Evolutionary conservation across 495 filamentous ascomycete genomes (phyloP).

Genomic region (Aspergillus bridgeri): DNA sequence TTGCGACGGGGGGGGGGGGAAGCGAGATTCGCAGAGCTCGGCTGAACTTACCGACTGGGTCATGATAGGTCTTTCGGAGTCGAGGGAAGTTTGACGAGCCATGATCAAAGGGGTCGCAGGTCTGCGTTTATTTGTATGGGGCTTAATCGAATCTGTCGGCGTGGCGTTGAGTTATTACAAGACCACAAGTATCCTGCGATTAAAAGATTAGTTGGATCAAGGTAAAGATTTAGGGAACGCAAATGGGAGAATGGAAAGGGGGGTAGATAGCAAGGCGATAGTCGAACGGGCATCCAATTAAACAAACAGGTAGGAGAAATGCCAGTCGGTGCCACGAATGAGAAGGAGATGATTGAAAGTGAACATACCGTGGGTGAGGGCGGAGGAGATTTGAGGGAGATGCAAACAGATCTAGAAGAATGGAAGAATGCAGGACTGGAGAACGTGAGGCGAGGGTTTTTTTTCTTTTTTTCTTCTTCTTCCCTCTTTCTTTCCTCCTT

Average conservation of each 20-base stretch:
- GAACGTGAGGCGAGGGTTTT: background rate
- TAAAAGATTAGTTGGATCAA: background rate
- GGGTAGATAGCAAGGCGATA: background rate
- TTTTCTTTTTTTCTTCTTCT: no score
- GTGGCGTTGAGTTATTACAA: background rate
- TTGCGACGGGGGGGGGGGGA: background rate
- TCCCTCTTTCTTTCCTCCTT: background rate
- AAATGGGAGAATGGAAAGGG: background rate
- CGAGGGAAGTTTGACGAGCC: slow-evolving; percentile 64
- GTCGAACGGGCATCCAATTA: no score
- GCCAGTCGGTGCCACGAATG: no score
- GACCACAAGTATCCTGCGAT: background rate
- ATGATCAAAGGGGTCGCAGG: slow-evolving; percentile 19
- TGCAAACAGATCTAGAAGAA: no score
- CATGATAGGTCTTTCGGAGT: slow-evolving; percentile 76
- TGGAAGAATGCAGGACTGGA: background rate
- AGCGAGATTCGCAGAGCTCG: slow-evolving; percentile 8
- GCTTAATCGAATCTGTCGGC: background rate
- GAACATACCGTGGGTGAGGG: no score
- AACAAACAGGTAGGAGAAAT: no score
- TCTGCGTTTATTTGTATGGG: background rate
- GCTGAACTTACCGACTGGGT: slow-evolving; percentile 60
- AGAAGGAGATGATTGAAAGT: no score
- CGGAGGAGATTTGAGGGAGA: no score
- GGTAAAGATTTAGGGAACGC: background rate